These are phyloP conservation scores for Blastobotrys malaysiensis DNA, from an alignment of 1,139 yeast species.

Conservation along the genomic window DNA sequence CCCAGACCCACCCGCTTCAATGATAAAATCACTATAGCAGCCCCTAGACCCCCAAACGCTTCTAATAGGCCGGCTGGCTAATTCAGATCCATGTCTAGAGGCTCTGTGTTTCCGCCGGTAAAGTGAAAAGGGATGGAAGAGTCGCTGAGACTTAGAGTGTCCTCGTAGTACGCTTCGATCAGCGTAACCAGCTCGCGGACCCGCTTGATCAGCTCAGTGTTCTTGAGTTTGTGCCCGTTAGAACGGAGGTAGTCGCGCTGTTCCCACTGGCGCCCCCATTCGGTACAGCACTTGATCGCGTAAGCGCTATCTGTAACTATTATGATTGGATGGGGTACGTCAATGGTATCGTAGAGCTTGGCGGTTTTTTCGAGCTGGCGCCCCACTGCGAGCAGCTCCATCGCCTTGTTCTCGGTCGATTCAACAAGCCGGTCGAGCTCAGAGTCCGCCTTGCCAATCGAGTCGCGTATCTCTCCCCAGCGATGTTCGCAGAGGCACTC, in stretches of 20 bases:
- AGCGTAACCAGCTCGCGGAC: constrained; percentile 13
- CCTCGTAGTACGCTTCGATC: constrained; percentile 38
- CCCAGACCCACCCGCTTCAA: no score
- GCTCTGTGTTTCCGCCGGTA: no score
- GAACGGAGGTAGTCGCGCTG: neutral
- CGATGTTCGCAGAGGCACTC: neutral
- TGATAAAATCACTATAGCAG: no score
- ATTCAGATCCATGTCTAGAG: no score
- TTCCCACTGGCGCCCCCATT: neutral
- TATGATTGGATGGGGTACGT: constrained; percentile 3
- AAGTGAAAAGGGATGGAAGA: constrained; percentile 19
- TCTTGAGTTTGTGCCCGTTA: constrained; percentile 44
- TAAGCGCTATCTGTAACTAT: constrained; percentile 1
- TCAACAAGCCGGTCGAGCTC: neutral
- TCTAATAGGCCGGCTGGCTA: no score
- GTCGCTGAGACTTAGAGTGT: constrained; percentile 74
- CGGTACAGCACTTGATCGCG: constrained; percentile 2
- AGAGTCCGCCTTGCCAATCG: neutral
- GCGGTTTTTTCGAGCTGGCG: neutral
- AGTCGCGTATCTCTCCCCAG: neutral
- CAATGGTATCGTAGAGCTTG: neutral
- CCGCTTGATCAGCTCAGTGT: constrained; percentile 43
- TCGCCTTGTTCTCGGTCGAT: neutral
- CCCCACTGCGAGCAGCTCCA: neutral
- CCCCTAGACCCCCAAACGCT: no score